Base-by-base conservation (phyloP, 805 yeast genomes). In the Brettanomyces anomalus region DNA sequence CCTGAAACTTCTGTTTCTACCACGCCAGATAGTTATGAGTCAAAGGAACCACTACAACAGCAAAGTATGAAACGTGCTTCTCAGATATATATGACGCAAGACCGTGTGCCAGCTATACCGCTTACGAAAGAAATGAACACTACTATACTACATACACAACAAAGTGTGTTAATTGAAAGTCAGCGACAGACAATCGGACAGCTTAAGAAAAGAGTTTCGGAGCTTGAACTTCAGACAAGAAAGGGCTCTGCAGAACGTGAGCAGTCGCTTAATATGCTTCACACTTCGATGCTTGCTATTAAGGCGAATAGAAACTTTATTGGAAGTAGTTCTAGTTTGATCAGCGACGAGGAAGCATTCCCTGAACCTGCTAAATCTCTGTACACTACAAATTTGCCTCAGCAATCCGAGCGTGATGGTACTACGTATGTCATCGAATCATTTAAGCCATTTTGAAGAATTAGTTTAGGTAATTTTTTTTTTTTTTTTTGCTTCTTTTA, bases 271-370 rank as follows among this genome's bases (percentile, higher is more conserved):
- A 21, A 43, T 11, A 38, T 42, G 5, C 39, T 58, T 11, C 49
- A 55, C 17, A 49, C 46, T n/a, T 48, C 58, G 3, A 45, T 58
- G 13, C 33, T 46, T 7, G 34, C 55, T 5, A 45, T 57, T 3
- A 42, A 43, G 19, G 54, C 51, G 32, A 54, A 49, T 38, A 43
- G 46, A 41, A 34, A 34, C n/a, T 55, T 53, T 26, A 42, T 57
- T 26, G 30, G 15, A 10, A 37, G 11, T 36, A 21, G 8, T 31
- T 37, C 18, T 24, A 24, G 28, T 24, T 24, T 24, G 28, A 24
- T 24, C 28, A 24, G 3, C 10, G 28, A 24, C 6, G 6, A 7
- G 28, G 28, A 24, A 24, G 10, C 28, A 24, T 24, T 24, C 10
- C 28, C 28, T 11, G 28, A 24, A 24, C 28, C 28, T 7, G 10